Percentiles rank a stretch among this genome's conserved stretches.
Conservation (phyloP, 2,329 filamentous ascomycete genomes). For the Calonectria pseudoturangicola region DNA sequence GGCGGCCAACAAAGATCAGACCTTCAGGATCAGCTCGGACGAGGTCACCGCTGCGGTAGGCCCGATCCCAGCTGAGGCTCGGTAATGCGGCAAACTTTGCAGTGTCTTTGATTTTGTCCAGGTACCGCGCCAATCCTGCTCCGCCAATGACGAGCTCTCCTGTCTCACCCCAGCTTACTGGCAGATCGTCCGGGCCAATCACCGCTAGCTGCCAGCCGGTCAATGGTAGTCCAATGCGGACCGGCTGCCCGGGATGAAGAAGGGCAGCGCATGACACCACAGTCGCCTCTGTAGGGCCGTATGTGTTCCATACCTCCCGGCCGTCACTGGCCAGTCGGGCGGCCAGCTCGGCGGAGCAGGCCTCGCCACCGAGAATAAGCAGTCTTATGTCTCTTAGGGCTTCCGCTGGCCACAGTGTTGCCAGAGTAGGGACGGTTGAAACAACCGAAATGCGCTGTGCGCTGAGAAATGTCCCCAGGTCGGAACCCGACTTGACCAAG, state of each 20-base stretch:
- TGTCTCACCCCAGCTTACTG: not conserved
- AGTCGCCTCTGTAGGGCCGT: not conserved
- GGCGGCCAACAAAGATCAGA: not conserved
- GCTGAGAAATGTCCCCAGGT: not conserved
- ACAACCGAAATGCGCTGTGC: not conserved
- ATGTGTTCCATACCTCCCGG: not conserved
- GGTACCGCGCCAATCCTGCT: not conserved
- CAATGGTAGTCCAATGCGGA: not conserved
- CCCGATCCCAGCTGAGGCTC: not conserved
- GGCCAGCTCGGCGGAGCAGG: not conserved
- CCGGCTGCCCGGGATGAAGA: not conserved
- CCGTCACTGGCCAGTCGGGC: not conserved
- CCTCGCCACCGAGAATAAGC: not conserved
- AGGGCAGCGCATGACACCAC: not conserved
- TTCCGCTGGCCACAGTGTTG: not conserved
- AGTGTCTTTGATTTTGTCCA: not conserved
- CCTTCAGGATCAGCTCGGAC: not conserved
- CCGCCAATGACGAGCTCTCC: not conserved
- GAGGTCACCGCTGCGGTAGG: not conserved
- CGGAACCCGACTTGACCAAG: not conserved
- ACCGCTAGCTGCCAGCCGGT: not conserved
- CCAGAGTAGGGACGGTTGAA: not conserved
- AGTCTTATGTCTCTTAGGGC: not conserved
- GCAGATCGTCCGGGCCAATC: not conserved
- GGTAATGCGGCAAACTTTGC: not conserved